These are phyloP conservation scores for Penicillium egyptiacum DNA, from an alignment of 495 filamentous ascomycete genomes.

Conservation along the genomic window DNA sequence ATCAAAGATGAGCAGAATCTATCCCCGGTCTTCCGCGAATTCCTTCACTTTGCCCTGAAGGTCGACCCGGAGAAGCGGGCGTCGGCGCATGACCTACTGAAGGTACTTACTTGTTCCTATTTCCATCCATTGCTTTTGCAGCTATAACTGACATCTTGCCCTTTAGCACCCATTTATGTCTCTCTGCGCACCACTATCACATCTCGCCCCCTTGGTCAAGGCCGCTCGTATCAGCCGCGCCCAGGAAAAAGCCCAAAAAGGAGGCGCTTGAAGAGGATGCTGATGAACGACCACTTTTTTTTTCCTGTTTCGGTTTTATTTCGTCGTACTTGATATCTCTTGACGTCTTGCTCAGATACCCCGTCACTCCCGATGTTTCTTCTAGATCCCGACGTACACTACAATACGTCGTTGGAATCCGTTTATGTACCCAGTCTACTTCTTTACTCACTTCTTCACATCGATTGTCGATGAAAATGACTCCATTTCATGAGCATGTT, in stretches of 20 bases:
- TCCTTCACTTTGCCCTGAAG: constrained; percentile 85
- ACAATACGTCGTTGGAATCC: constrained; percentile 19
- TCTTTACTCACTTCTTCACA: constrained; percentile 15
- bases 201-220: constrained; percentile 80
- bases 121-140: constrained; percentile 6
- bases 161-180: constrained; percentile 86
- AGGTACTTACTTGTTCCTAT: constrained; percentile 55
- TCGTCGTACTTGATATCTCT: constrained; percentile 32
- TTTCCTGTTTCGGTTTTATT: constrained; percentile 20
- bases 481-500: constrained; percentile 19
- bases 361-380: constrained; percentile 39
- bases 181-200: constrained; percentile 68
- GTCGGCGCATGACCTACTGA: constrained; percentile 86
- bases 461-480: constrained; percentile 28
- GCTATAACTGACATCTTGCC: constrained; percentile 28
- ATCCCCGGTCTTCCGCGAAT: constrained; percentile 80
- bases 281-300: constrained; percentile 25
- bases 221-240: constrained; percentile 79
- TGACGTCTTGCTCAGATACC: constrained; percentile 46
- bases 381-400: constrained; percentile 33
- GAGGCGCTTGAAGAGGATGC: constrained; percentile 50
- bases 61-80: constrained; percentile 96
- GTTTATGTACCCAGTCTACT: constrained; percentile 23
- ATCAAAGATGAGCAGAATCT: constrained; percentile 91
- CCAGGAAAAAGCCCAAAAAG: constrained; percentile 77